Conservation (phyloP, 163 green algal genomes). For the Coccomyxa subellipsoidea region DNA sequence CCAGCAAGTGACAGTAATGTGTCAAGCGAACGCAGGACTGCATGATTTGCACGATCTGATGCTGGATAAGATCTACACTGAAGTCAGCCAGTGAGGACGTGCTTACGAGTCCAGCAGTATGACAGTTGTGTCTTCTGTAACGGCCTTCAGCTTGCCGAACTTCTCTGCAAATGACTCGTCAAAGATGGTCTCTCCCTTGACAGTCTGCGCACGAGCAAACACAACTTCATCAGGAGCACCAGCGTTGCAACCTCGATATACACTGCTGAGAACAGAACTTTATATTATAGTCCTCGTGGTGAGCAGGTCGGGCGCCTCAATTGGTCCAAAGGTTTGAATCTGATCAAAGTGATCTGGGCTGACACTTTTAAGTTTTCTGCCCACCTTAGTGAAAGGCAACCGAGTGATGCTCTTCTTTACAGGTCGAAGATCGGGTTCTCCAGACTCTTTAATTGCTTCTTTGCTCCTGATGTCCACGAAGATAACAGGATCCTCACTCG, state of each 20-base stretch:
- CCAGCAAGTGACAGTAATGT: neutral
- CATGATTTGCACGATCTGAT: too few relatives aligned
- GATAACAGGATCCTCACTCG: slow-evolving; percentile 9
- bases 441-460: slow-evolving; percentile 28
- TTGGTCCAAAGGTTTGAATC: neutral
- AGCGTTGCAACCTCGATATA: too few relatives aligned
- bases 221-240: neutral
- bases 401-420: slow-evolving; percentile 24
- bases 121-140: slow-evolving; percentile 33
- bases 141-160: slow-evolving; percentile 25
- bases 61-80: neutral
- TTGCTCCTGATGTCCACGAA: slow-evolving; percentile 46
- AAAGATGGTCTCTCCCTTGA: slow-evolving; percentile 30
- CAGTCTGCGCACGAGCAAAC: neutral
- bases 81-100: too few relatives aligned
- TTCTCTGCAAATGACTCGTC: slow-evolving; percentile 39
- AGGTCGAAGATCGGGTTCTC: slow-evolving; percentile 38
- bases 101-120: slow-evolving; percentile 44
- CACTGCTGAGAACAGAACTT: too few relatives aligned
- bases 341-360: neutral
- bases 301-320: too few relatives aligned
- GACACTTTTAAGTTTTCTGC: neutral
- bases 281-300: too few relatives aligned
- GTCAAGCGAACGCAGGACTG: neutral
- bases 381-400: slow-evolving; percentile 37